Percentiles rank a stretch among this genome's conserved stretches.
Evolutionary conservation across 192 early-diverging fungal species (phyloP).

Genomic region (Funneliformis geosporum): DNA sequence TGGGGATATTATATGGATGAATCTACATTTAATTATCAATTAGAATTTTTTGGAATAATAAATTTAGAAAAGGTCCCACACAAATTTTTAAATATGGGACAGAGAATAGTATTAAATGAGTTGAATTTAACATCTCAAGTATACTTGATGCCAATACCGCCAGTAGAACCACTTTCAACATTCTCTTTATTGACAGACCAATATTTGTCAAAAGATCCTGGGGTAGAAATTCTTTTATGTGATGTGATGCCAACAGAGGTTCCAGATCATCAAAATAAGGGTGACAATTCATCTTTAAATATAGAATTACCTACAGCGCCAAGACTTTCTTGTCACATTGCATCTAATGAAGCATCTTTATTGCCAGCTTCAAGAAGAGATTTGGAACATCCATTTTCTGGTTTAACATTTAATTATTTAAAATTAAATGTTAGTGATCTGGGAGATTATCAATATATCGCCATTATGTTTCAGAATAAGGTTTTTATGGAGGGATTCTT

Average conservation of each 20-base stretch:
- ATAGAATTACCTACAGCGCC: conserved; percentile 27
- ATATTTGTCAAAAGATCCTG: conserved; percentile 31
- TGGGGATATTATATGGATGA: not conserved
- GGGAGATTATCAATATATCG: conserved; percentile 43
- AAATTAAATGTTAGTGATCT: conserved; percentile 43
- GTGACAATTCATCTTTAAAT: not conserved
- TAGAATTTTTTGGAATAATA: conserved; percentile 29
- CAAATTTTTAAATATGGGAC: conserved; percentile 36
- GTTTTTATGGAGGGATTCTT: conserved; percentile 44
- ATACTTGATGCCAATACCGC: conserved; percentile 41
- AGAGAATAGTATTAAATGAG: conserved; percentile 37
- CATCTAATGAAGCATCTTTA: conserved; percentile 35
- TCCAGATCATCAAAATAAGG: not conserved
- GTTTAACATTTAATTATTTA: conserved; percentile 43
- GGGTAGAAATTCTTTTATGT: conserved; percentile 48
- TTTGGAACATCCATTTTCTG: conserved; percentile 34
- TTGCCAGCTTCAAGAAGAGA: conserved; percentile 38
- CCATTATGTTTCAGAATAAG: conserved; percentile 40
- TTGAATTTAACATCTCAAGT: conserved; percentile 29
- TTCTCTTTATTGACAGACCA: conserved; percentile 46
- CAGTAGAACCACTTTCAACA: conserved; percentile 26
- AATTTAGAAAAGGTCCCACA: conserved; percentile 34
- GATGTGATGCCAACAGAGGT: conserved; percentile 29
- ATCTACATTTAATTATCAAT: not conserved
- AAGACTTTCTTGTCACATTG: conserved; percentile 35